Evolutionary conservation across 441 rosid genomes (phyloP).

Genomic region (Euphorbia celastroides): DNA sequence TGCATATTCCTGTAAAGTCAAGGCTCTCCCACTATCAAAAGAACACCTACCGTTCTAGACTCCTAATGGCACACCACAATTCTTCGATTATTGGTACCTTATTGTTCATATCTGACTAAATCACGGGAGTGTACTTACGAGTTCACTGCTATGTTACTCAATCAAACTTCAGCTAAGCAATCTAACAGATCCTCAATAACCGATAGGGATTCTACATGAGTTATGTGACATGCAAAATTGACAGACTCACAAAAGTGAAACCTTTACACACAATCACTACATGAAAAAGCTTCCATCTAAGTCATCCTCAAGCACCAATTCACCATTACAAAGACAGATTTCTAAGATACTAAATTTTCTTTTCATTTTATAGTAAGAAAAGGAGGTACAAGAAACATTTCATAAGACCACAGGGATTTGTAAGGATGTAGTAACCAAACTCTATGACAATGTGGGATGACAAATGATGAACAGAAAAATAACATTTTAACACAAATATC

Average conservation of each 20-base stretch:
- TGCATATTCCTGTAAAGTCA: neutral
- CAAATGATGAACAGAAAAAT: neutral
- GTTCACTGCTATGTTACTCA: too few species aligned
- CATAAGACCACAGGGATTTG: neutral
- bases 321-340: neutral
- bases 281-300: constrained; percentile 7
- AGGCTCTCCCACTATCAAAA: neutral
- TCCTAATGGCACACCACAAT: neutral
- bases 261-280: too few species aligned
- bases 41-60: neutral
- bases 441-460: neutral
- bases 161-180: neutral
- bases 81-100: neutral
- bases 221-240: neutral
- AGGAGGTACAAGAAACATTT: neutral
- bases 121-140: neutral
- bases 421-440: neutral
- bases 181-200: neutral
- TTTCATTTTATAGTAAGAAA: too few species aligned
- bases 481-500: neutral
- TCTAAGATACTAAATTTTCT: neutral
- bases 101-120: neutral
- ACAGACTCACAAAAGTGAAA: too few species aligned
- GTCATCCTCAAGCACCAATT: neutral
- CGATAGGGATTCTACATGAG: neutral